These are phyloP conservation scores for Fusarium illudens DNA, from an alignment of 2,329 filamentous ascomycete species.

Conservation along the genomic window DNA sequence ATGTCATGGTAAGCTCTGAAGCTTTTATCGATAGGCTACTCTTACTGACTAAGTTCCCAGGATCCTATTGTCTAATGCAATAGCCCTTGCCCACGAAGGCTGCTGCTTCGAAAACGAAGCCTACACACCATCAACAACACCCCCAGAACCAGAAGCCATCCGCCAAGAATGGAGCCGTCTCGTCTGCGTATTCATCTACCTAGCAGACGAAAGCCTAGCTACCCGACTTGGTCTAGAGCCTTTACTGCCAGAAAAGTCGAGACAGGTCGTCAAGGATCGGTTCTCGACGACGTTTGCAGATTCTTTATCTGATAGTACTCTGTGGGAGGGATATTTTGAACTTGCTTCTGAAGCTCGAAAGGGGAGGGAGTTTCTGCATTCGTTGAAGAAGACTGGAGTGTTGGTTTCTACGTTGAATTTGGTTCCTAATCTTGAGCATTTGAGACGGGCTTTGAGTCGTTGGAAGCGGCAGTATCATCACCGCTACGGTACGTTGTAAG, in stretches of 20 bases:
- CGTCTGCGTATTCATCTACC: slow-evolving; percentile 27
- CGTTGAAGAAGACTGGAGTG: neutral
- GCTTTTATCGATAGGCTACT: neutral
- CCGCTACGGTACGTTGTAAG: neutral
- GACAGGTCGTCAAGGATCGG: slow-evolving; percentile 20
- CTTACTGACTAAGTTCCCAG: neutral
- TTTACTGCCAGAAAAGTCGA: slow-evolving; percentile 17
- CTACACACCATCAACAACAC: neutral
- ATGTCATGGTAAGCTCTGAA: slow-evolving; percentile 20
- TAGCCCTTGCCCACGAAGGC: slow-evolving; percentile 22
- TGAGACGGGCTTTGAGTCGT: slow-evolving; percentile 6
- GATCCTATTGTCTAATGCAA: slow-evolving; percentile 30
- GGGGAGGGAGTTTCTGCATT: slow-evolving; percentile 23
- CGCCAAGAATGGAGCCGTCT: slow-evolving; percentile 23
- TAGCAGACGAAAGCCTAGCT: slow-evolving; percentile 19
- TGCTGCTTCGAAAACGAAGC: slow-evolving; percentile 23
- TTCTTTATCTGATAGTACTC: slow-evolving; percentile 6
- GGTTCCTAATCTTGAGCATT: slow-evolving; percentile 12
- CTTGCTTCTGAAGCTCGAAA: slow-evolving; percentile 16
- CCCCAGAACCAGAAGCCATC: neutral
- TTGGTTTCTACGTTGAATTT: neutral
- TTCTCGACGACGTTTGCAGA: slow-evolving; percentile 21
- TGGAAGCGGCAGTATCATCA: slow-evolving; percentile 20
- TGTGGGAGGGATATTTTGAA: slow-evolving; percentile 28
- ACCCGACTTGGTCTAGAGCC: slow-evolving; percentile 23